Evolutionary conservation across 768 basidiomycete species (phyloP), one percentile per base, ranked within the genome.

Genomic region (Serendipita sp.): DNA sequence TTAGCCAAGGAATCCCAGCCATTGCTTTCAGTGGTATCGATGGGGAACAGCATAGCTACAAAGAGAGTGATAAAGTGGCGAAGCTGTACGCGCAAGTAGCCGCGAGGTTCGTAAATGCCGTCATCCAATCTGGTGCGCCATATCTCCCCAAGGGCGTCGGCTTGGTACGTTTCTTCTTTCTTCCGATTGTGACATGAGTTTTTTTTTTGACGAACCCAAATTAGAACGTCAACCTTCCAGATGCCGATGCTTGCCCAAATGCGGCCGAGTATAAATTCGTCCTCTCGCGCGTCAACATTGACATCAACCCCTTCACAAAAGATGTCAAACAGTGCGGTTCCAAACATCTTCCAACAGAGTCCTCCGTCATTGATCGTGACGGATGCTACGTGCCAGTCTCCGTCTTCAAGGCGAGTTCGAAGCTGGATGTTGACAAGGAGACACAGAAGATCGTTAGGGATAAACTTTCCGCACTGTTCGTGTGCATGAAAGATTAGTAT

Each of bases 171-270:
- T 41, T 41, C 41, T 13, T 41, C 41, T 13, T 13, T 41, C 41
- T 41, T 53, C 1, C 48, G 8, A 5, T 16, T 24, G 8, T 53
- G 5, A 8, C 13, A 7, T 13, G 38, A 41, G 24, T 24, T 24
- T 24, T 41, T 13, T 7, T 41, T 13, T 1, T 41, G 41, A 41
- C 41, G 13, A 41, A 41, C 41, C 41, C 41, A 41, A 41, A 7
- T 41, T n/a, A 60, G 56, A 81, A 81, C 69, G 80, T 83, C 68
- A 83, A 82, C 73, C 81, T 76, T 68, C 76, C 78, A 0, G 73
- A 68, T 63, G 67, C 68, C 56, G 32, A 32, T 4, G 64, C 53
- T 60, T 82, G 81, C 68, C 64, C 74, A n/a, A 71, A 70, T 30
- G 73, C 76, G 4, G 65, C 70, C 8, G 74, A 72, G 48, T 80